A percentile compares a stretch with the other conserved stretches of the same genome.
phyloP scores from a whole-genome alignment of 23 red algal genomes.

The Agarophyton chilense region DNA sequence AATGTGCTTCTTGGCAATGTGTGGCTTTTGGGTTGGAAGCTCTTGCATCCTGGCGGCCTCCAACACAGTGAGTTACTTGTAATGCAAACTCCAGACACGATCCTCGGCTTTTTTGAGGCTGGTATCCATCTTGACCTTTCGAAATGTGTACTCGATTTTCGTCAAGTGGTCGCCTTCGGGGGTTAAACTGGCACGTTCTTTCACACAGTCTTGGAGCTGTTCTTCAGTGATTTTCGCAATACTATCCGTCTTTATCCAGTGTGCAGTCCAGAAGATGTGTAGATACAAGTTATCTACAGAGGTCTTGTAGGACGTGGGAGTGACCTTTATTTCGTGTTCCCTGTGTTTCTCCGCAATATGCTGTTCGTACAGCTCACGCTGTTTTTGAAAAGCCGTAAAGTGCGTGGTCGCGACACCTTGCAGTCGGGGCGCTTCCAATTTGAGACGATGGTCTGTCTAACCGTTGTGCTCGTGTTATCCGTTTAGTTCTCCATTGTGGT shows the following conservation, averaged over 20 bases:
- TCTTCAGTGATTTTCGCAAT: constrained; percentile 21
- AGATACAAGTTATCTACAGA: constrained; percentile 21
- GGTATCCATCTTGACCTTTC: constrained; percentile 25
- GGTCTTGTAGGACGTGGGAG: constrained; percentile 29
- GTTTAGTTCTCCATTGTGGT: too few species aligned
- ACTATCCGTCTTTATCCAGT: neutral
- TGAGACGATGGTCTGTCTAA: constrained; percentile 18
- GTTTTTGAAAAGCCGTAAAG: constrained; percentile 18
- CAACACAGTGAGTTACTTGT: neutral
- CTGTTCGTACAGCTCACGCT: constrained; percentile 29
- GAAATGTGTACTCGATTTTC: neutral
- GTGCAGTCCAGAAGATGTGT: neutral
- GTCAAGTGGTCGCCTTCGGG: constrained; percentile 4
- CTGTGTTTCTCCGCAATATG: constrained; percentile 17
- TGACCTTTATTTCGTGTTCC: neutral
- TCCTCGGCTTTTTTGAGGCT: constrained; percentile 9
- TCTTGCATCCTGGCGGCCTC: constrained; percentile 1
- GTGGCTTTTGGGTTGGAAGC: constrained; percentile 15
- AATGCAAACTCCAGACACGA: constrained; percentile 19
- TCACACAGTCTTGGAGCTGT: constrained; percentile 7
- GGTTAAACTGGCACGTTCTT: neutral
- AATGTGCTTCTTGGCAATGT: constrained; percentile 37
- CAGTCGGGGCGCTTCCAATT: constrained; percentile 27
- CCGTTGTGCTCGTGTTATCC: too few species aligned
- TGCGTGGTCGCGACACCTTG: constrained; percentile 8